Percentiles rank a stretch among this genome's conserved stretches.
These are phyloP conservation scores for Globisporangium carolinianum DNA, from an alignment of 352 stramenopile species.

Conservation along the genomic window DNA sequence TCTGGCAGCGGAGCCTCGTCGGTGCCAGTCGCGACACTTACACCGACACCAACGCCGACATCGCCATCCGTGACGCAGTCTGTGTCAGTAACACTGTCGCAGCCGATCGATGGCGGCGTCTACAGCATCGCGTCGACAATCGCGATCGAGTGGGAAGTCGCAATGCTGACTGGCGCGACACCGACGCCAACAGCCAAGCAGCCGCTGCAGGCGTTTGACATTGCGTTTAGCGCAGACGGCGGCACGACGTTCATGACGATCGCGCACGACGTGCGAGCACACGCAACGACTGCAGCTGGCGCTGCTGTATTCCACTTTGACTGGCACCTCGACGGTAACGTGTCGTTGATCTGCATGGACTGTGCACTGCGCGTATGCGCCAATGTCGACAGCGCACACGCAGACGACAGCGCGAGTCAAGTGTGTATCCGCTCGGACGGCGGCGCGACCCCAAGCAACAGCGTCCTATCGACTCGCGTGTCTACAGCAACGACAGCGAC, in stretches of 20 bases:
- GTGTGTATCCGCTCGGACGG: constrained; percentile 52
- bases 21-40: background rate
- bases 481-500: background rate
- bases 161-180: constrained; percentile 11
- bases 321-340: constrained; percentile 36
- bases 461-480: too few species aligned
- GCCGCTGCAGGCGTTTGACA: constrained; percentile 19
- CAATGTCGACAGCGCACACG: constrained; percentile 1
- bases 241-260: constrained; percentile 23
- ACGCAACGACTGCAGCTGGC: background rate
- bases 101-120: constrained; percentile 32
- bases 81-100: constrained; percentile 26
- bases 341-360: constrained; percentile 27
- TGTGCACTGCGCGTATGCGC: constrained; percentile 46
- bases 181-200: constrained; percentile 15
- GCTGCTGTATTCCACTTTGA: constrained; percentile 27
- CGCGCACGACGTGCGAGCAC: constrained; percentile 13
- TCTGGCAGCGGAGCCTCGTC: background rate
- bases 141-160: constrained; percentile 25
- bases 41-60: background rate
- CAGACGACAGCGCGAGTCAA: constrained; percentile 6
- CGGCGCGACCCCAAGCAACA: constrained; percentile 5
- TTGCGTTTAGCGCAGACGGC: constrained; percentile 47
- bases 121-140: constrained; percentile 38
- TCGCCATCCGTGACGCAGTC: background rate